Conservation (phyloP, 108 stramenopile genomes). For the Pseudonitzschia multistriata region DNA sequence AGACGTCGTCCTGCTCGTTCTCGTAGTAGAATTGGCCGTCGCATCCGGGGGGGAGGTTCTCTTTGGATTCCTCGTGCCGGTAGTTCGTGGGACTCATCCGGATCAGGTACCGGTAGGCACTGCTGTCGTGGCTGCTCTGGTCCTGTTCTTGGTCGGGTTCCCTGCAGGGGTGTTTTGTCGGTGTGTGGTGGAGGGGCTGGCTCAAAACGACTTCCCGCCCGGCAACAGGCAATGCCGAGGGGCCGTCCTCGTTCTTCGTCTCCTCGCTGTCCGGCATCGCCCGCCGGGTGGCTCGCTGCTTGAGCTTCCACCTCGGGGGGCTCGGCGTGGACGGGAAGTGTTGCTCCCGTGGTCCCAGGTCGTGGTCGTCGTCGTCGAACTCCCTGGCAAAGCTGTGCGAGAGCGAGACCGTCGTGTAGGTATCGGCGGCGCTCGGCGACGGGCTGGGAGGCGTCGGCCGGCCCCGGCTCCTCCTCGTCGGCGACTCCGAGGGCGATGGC, state of each 20-base stretch:
- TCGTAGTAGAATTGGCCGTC: neutral
- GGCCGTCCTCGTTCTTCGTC: neutral
- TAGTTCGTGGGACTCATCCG: conserved; percentile 11
- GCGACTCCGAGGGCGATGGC: neutral
- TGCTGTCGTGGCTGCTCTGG: neutral
- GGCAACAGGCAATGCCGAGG: neutral
- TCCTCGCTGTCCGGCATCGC: neutral
- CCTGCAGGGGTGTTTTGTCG: neutral
- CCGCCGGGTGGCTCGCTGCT: neutral
- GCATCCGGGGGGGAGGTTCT: neutral
- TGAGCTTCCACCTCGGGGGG: neutral
- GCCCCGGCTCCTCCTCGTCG: no score
- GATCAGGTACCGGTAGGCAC: conserved; percentile 11
- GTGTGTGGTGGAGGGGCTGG: neutral
- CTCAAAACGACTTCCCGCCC: no score
- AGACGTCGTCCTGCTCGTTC: neutral
- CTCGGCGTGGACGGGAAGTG: neutral
- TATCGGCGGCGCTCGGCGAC: conserved; percentile 7
- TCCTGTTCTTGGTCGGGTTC: neutral
- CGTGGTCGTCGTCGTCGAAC: conserved; percentile 1
- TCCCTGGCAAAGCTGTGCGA: neutral
- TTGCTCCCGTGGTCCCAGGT: neutral
- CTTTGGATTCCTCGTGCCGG: neutral
- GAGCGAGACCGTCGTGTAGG: conserved; percentile 11
- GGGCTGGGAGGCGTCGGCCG: conserved; percentile 5